A percentile compares a stretch with the other conserved stretches of the same genome.
Evolutionary conservation across 306 rosid species (phyloP).

Genomic region (Prunus mira): DNA sequence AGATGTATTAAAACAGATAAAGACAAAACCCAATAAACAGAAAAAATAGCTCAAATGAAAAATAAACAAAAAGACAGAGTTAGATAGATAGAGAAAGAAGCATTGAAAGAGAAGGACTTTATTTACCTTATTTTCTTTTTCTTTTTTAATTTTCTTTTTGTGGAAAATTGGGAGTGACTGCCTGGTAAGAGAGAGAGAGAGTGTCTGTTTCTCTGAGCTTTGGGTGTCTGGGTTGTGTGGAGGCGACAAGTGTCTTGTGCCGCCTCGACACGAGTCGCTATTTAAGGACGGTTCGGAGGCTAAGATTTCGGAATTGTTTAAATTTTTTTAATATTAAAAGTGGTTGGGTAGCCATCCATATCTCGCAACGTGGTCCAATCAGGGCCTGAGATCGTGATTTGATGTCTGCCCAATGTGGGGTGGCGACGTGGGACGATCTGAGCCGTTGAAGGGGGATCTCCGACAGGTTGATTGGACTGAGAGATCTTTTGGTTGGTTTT

Average conservation of each 20-base stretch:
- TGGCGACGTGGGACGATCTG: constrained; percentile 33
- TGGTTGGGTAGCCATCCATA: constrained; percentile 1
- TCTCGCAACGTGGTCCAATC: constrained; percentile 63
- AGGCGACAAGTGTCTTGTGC: constrained; percentile 71
- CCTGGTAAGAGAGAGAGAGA: neutral
- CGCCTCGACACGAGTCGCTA: constrained; percentile 38
- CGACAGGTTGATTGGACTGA: constrained; percentile 39
- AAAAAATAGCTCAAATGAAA: neutral
- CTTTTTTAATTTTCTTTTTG: neutral
- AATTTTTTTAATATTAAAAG: neutral
- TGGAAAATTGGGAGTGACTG: neutral
- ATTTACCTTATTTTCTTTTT: neutral
- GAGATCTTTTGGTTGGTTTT: constrained; percentile 26
- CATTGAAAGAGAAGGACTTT: neutral
- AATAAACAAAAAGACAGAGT: neutral
- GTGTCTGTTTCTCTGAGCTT: constrained; percentile 36
- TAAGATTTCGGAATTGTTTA: constrained; percentile 16
- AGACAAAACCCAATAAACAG: neutral
- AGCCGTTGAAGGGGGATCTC: constrained; percentile 36
- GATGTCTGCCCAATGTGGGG: constrained; percentile 25
- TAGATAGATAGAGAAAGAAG: neutral
- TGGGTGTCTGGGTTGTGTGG: constrained; percentile 29
- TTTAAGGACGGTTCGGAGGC: constrained; percentile 39
- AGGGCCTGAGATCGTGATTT: constrained; percentile 19
- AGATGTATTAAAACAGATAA: neutral